A percentile compares a stretch with the other conserved stretches of the same genome.
Evolutionary conservation across 108 stramenopile species (phyloP).

Genomic region (Nitzschia sp.): DNA sequence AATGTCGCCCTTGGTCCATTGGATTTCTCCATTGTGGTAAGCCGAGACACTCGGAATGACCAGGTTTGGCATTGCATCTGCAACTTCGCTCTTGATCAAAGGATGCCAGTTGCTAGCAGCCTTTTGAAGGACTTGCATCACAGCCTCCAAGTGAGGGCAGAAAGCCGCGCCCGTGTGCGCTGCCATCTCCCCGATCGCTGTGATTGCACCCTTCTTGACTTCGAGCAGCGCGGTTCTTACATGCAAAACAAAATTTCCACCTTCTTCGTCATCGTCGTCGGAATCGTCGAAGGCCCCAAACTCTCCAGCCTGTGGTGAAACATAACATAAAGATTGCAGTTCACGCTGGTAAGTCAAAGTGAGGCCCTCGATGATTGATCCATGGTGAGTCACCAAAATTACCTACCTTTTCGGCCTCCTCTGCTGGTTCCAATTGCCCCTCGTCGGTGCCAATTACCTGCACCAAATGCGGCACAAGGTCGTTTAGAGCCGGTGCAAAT

Average conservation of each 20-base stretch:
- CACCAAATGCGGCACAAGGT: conserved; percentile 92
- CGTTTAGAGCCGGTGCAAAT: conserved; percentile 87
- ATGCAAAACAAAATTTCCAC: conserved; percentile 78
- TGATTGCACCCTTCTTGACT: conserved; percentile 95
- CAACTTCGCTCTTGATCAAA: conserved; percentile 82
- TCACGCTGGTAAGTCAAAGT: conserved; percentile 46
- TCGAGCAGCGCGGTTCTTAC: conserved; percentile 93
- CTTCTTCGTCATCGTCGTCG: conserved; percentile 88
- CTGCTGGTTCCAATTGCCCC: conserved; percentile 75
- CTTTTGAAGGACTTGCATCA: conserved; percentile 77
- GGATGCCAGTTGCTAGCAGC: conserved; percentile 93
- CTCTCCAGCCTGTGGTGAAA: conserved; percentile 53
- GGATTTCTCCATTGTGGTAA: conserved; percentile 76
- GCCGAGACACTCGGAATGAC: conserved; percentile 75
- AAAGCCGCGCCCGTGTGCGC: conserved; percentile 89
- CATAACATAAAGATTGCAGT: conserved; percentile 48
- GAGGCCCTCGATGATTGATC: background rate
- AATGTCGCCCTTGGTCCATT: conserved; percentile 88
- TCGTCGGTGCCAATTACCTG: conserved; percentile 83
- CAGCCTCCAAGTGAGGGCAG: conserved; percentile 76
- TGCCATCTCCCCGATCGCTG: conserved; percentile 95
- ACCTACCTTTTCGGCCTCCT: conserved; percentile 64
- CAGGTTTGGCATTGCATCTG: conserved; percentile 78
- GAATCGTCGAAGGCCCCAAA: conserved; percentile 85
- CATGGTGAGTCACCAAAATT: background rate